These are phyloP conservation scores for Vitis rupestris DNA, from an alignment of 164 flowering plant genomes.

Conservation along the genomic window DNA sequence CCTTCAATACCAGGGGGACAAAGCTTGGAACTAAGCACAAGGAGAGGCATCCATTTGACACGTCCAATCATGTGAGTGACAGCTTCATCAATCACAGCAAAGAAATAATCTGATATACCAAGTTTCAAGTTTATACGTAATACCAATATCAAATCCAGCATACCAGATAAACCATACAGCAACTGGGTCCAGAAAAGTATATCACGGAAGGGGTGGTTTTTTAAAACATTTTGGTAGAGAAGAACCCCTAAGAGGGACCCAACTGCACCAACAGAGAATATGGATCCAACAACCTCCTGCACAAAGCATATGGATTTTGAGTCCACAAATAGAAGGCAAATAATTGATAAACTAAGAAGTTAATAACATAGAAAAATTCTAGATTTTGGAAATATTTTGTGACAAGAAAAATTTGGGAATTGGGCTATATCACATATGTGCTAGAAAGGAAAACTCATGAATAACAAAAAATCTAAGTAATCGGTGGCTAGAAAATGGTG, in stretches of 20 bases:
- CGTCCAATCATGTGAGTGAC: slow-evolving; percentile 47
- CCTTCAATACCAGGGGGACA: slow-evolving; percentile 79
- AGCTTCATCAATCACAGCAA: slow-evolving; percentile 50
- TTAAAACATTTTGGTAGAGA: slow-evolving; percentile 51
- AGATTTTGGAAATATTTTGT: too few relatives aligned
- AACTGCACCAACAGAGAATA: slow-evolving; percentile 52
- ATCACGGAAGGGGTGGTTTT: slow-evolving; percentile 46
- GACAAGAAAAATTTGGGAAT: too few relatives aligned
- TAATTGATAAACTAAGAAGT: too few relatives aligned
- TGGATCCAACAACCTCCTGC: slow-evolving; percentile 55
- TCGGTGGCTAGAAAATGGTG: too few relatives aligned
- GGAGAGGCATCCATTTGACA: slow-evolving; percentile 78
- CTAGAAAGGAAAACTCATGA: too few relatives aligned
- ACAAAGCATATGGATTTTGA: slow-evolving; percentile 6
- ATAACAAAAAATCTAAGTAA: too few relatives aligned
- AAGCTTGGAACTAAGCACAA: slow-evolving; percentile 64
- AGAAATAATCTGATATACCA: slow-evolving; percentile 58
- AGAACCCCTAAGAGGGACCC: slow-evolving; percentile 61
- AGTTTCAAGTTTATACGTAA: slow-evolving; percentile 51
- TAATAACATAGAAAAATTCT: too few relatives aligned
- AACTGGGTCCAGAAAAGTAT: slow-evolving; percentile 63
- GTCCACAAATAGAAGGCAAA: not conserved
- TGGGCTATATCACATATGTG: too few relatives aligned
- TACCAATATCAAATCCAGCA: slow-evolving; percentile 59
- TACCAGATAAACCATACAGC: slow-evolving; percentile 46